Conservation (phyloP, 371 early-diverging fungal species). For the Capillidium heterosporum region DNA sequence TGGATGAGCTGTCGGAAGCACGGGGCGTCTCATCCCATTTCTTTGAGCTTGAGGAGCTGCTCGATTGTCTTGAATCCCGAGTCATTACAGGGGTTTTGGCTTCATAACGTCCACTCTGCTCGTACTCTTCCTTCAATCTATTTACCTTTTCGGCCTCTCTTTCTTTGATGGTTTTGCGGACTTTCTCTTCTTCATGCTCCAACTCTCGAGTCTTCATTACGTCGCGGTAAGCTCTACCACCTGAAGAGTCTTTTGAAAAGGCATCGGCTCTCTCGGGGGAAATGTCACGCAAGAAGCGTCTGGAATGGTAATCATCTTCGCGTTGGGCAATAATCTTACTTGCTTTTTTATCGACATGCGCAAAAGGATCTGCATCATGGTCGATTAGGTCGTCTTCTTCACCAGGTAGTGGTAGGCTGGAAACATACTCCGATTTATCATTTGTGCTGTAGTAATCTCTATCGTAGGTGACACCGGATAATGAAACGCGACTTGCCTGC, state of each 20-base stretch:
- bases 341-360: constrained; percentile 18
- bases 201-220: constrained; percentile 73
- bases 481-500: constrained; percentile 23
- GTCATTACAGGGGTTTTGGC: constrained; percentile 53
- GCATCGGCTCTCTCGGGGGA: constrained; percentile 79
- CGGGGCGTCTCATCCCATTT: constrained; percentile 65
- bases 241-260: constrained; percentile 28
- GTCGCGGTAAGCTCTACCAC: constrained; percentile 45
- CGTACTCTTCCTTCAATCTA: constrained; percentile 16
- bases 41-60: neutral
- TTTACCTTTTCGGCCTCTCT: constrained; percentile 29
- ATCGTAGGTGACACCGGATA: constrained; percentile 47
- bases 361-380: constrained; percentile 51
- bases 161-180: constrained; percentile 24
- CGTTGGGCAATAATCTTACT: constrained; percentile 59
- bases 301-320: constrained; percentile 71
- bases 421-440: constrained; percentile 52
- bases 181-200: constrained; percentile 56
- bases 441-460: constrained; percentile 50
- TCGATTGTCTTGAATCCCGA: neutral
- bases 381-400: constrained; percentile 26
- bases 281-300: constrained; percentile 55
- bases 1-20: constrained; percentile 13
- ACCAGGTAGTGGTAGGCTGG: constrained; percentile 33
- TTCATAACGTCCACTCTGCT: constrained; percentile 72